phyloP scores from a whole-genome alignment of 106 monocot genomes.

The Cymbidium sinense region DNA sequence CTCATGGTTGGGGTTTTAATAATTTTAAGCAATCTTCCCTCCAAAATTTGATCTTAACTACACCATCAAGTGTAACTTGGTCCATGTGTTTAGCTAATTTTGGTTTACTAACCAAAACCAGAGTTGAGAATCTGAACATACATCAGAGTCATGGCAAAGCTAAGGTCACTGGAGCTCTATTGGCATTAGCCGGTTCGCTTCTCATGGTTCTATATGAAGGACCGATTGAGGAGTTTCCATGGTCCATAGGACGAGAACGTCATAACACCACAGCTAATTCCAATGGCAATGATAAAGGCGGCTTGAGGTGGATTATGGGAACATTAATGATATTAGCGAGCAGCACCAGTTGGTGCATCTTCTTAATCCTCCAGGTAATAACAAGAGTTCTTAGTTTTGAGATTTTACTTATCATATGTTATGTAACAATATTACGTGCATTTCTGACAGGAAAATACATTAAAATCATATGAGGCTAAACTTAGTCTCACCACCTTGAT shows the following conservation, averaged over 20 bases:
- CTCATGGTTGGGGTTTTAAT: too few species aligned
- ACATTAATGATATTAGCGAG: slow-evolving; percentile 16
- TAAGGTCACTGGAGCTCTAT: slow-evolving; percentile 27
- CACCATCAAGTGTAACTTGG: too few species aligned
- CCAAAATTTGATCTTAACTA: too few species aligned
- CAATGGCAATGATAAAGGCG: neutral
- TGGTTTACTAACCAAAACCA: slow-evolving; percentile 4
- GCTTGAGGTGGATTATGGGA: slow-evolving; percentile 17
- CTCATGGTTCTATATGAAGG: slow-evolving; percentile 48
- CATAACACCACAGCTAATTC: neutral
- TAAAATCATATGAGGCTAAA: slow-evolving; percentile 12
- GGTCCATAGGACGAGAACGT: slow-evolving; percentile 3
- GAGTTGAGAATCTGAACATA: slow-evolving; percentile 35
- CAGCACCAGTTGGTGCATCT: slow-evolving; percentile 27
- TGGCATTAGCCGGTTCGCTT: slow-evolving; percentile 32
- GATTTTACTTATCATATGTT: neutral
- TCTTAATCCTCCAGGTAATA: slow-evolving; percentile 48
- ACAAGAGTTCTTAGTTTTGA: neutral
- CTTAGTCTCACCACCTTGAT: slow-evolving; percentile 7
- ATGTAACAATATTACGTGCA: neutral
- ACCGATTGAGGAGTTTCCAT: slow-evolving; percentile 3
- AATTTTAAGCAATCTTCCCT: too few species aligned
- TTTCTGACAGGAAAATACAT: slow-evolving; percentile 8
- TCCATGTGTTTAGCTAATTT: too few species aligned
- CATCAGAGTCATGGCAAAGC: slow-evolving; percentile 19